Evolutionary conservation across 2,329 filamentous ascomycete species (phyloP).

Genomic region (Alternaria gaisen): DNA sequence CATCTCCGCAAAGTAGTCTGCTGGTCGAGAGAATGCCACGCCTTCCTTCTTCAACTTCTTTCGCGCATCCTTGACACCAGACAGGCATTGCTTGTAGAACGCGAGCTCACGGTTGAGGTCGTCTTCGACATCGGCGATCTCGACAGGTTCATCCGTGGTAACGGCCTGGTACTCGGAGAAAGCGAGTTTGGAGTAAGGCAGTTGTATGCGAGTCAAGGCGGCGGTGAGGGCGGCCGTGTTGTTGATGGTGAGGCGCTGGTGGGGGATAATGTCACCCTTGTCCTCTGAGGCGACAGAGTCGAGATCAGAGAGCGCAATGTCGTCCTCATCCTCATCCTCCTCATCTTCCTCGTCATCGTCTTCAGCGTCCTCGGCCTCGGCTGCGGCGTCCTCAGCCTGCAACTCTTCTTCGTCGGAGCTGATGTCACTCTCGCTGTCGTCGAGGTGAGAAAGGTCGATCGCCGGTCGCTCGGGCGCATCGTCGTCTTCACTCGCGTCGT

Average conservation of each 20-base stretch:
- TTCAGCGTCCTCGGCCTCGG: conserved; percentile 37
- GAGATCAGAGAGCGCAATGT: conserved; percentile 88
- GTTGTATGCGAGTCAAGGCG: conserved; percentile 79
- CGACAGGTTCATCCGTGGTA: conserved; percentile 71
- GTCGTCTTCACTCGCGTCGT: conserved; percentile 48
- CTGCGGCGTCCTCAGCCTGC: conserved; percentile 38
- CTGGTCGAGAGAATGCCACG: conserved; percentile 84
- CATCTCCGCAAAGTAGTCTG: conserved; percentile 99
- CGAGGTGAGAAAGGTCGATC: conserved; percentile 44
- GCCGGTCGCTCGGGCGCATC: conserved; percentile 33
- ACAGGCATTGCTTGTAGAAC: conserved; percentile 89
- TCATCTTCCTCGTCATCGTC: conserved; percentile 50
- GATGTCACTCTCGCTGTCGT: conserved; percentile 54
- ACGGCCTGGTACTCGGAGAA: conserved; percentile 88
- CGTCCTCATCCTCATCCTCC: conserved; percentile 65
- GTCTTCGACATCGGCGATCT: conserved; percentile 85
- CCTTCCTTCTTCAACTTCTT: conserved; percentile 80
- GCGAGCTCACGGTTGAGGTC: conserved; percentile 91
- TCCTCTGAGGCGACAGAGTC: conserved; percentile 81
- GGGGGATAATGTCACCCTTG: conserved; percentile 84
- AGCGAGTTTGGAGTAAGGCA: conserved; percentile 73
- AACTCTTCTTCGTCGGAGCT: conserved; percentile 48
- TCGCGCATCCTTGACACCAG: conserved; percentile 78
- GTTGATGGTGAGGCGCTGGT: conserved; percentile 96
- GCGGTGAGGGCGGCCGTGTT: conserved; percentile 87